Evolutionary conservation across 2,329 filamentous ascomycete species (phyloP), one percentile per base, ranked within the genome.

Genomic region (Phyllosticta citribraziliensis): DNA sequence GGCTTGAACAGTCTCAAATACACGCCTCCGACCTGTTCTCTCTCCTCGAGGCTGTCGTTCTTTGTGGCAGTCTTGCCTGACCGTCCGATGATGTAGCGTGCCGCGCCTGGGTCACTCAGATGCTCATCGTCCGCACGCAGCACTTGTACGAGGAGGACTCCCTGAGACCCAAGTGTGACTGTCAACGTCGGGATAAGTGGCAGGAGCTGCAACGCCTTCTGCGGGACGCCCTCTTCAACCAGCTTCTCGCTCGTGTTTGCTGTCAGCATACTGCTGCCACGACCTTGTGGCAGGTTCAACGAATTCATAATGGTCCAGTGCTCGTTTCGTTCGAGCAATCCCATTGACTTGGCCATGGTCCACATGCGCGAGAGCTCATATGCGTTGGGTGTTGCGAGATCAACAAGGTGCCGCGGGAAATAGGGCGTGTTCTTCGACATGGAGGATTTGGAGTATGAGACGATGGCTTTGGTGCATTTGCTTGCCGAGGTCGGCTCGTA

Each of bases 161-260:
- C 92, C 50, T 84, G 75, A 0, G 77, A 74, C 0, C 94, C 94
- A 1, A 97, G 79, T 73, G 96, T 97, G 1, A 90, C 91, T 51
- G 96, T 76, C 30, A 97, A 84, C 2, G 84, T 89, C 0, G 92
- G 91, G 22, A 97, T 88, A 67, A 91, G 96, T 0, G 94, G 94
- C 1, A 97, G 81, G 20, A 99, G 82, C 68, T 94, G 89, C 51
- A 97, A 82, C 40, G 82, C 84, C 75, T 93, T 88, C 67, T 95
- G 87, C 0, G 93, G 91, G 12, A 96, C 83, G 1, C 93, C 94
- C 10, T 84, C 79, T 66, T 96, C 88, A 0, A 91, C 88, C 58
- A 97, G 78, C 2, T 80, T 78, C 0, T 75, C 69, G 1, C 82
- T 85, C 0, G 89, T 88, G n/a, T 91, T 77, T 4, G 81, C 77